Percentiles rank a stretch among this genome's conserved stretches.
Conservation (phyloP, 208 protist species). For the Borovskyia barvae region DNA sequence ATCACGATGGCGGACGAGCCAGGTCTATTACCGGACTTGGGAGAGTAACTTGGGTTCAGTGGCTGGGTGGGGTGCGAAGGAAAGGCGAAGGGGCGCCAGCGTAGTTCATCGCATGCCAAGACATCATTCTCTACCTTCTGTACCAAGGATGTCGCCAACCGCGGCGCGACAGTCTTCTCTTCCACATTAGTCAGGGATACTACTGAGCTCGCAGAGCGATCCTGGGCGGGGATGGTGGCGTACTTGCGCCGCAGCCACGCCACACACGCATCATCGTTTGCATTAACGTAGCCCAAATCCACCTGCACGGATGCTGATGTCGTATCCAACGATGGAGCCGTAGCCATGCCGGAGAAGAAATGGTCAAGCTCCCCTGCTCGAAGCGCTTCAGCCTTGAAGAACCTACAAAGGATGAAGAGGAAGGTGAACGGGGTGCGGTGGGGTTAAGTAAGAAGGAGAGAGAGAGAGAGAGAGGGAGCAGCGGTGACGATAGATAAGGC, state of each 20-base stretch:
- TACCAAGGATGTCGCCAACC: conserved; percentile 5
- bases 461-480: neutral
- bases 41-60: conserved; percentile 29
- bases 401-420: too few species aligned
- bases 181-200: neutral
- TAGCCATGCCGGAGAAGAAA: too few species aligned
- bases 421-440: too few species aligned
- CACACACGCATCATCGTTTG: conserved; percentile 39
- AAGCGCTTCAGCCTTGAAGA: too few species aligned
- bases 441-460: neutral
- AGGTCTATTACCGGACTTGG: conserved; percentile 7
- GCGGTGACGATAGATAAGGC: too few species aligned
- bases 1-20: conserved; percentile 3
- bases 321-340: too few species aligned
- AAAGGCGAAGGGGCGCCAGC: conserved; percentile 49
- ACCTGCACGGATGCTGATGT: conserved; percentile 21
- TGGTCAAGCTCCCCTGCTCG: too few species aligned
- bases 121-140: conserved; percentile 43
- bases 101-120: conserved; percentile 34
- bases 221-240: conserved; percentile 7
- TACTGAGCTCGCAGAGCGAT: neutral
- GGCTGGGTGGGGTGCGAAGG: conserved; percentile 33
- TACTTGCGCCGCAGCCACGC: conserved; percentile 40
- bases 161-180: neutral
- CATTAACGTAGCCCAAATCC: conserved; percentile 17